Evolutionary conservation across 257 asterid species (phyloP).

Genomic region (Dorcoceras hygrometricum): DNA sequence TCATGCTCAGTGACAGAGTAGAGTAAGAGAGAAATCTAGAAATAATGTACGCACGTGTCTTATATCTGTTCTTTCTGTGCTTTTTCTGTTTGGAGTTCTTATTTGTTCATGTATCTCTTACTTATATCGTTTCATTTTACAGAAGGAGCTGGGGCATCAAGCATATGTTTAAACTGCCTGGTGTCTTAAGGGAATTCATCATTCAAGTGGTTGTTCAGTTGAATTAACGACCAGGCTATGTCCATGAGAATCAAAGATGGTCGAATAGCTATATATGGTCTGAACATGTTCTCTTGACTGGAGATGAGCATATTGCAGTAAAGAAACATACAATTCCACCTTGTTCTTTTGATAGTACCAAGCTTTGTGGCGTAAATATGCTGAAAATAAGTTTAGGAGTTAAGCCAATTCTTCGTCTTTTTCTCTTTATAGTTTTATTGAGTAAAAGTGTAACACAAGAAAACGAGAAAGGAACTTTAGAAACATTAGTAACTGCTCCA

Average conservation of each 20-base stretch:
- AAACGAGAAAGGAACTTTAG: conserved; percentile 38
- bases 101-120: conserved; percentile 4
- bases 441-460: conserved; percentile 37
- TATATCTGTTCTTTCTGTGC: conserved; percentile 1
- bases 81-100: conserved; percentile 14
- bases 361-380: conserved; percentile 15
- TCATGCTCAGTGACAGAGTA: not conserved
- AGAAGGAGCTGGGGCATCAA: conserved; percentile 19
- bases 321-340: conserved; percentile 13
- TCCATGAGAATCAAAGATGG: not conserved
- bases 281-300: conserved; percentile 21
- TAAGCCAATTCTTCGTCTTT: conserved; percentile 34
- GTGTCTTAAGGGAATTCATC: not conserved
- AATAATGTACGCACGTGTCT: not conserved
- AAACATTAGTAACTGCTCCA: conserved; percentile 66
- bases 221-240: conserved; percentile 23
- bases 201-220: conserved; percentile 18
- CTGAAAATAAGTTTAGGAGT: conserved; percentile 41
- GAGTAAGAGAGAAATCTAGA: not conserved
- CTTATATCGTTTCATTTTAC: conserved; percentile 12
- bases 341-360: conserved; percentile 17
- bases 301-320: conserved; percentile 17
- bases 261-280: conserved; percentile 17
- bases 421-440: conserved; percentile 38
- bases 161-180: not conserved